A percentile compares a stretch with the other conserved stretches of the same genome.
Conservation (phyloP, 257 asterid genomes). For the Solanum pinnatisectum region DNA sequence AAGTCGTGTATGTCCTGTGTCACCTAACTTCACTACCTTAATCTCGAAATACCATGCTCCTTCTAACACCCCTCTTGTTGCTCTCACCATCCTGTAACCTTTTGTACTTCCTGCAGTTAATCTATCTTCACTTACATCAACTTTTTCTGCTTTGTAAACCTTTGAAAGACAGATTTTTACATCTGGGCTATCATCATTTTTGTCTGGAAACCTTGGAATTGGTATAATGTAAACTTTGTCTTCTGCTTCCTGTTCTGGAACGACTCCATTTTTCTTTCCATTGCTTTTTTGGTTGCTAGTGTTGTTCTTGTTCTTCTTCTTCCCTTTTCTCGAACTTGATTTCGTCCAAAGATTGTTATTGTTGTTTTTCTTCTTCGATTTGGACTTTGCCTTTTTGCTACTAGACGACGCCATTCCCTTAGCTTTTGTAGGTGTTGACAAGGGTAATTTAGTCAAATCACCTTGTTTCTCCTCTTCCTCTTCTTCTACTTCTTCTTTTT, state of each 20-base stretch:
- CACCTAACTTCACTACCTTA: slow-evolving; percentile 73
- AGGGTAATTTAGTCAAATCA: slow-evolving; percentile 25
- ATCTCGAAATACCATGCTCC: slow-evolving; percentile 98
- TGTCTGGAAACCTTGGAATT: slow-evolving; percentile 71
- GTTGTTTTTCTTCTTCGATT: slow-evolving; percentile 87
- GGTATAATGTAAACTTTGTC: slow-evolving; percentile 73
- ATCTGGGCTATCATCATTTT: slow-evolving; percentile 60
- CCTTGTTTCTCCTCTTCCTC: neutral
- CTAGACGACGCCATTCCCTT: slow-evolving; percentile 17
- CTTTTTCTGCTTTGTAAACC: slow-evolving; percentile 88
- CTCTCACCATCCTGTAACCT: slow-evolving; percentile 97
- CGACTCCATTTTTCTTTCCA: slow-evolving; percentile 20
- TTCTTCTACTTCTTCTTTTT: neutral
- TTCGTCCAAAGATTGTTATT: slow-evolving; percentile 67
- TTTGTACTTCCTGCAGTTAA: slow-evolving; percentile 84
- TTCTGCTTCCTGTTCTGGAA: slow-evolving; percentile 20
- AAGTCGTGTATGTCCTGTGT: slow-evolving; percentile 82
- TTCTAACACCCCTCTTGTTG: slow-evolving; percentile 75
- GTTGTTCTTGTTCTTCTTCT: slow-evolving; percentile 61
- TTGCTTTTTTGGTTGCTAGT: slow-evolving; percentile 20
- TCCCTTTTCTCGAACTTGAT: slow-evolving; percentile 62
- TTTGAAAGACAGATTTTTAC: slow-evolving; percentile 66
- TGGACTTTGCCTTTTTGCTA: slow-evolving; percentile 45
- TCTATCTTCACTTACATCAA: slow-evolving; percentile 83
- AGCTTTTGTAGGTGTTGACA: slow-evolving; percentile 6